Evolutionary conservation across 2,329 filamentous ascomycete genomes (phyloP).

Genomic region (Aspergillus aculeatus): DNA sequence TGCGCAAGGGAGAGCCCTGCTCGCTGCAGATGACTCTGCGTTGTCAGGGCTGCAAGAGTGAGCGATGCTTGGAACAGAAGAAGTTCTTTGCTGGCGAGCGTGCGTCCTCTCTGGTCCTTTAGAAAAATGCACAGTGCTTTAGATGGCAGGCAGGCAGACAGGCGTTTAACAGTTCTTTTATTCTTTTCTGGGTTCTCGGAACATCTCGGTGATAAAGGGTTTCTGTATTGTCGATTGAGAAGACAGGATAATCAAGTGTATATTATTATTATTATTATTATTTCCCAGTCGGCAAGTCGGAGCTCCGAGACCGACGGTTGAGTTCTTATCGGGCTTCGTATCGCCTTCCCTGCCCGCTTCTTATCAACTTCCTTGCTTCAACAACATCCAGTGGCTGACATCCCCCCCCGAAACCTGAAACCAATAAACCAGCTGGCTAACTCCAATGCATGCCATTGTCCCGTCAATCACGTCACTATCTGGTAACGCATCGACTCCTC

Average conservation of each 20-base stretch:
- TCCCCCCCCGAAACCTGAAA: too few species aligned
- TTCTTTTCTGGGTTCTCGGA: background rate
- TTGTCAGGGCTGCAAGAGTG: slow-evolving; percentile 90
- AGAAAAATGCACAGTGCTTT: slow-evolving; percentile 3
- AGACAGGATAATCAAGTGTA: too few species aligned
- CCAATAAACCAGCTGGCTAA: background rate
- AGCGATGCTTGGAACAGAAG: slow-evolving; percentile 74
- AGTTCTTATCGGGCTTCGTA: background rate
- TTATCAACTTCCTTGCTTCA: background rate
- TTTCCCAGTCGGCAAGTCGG: background rate
- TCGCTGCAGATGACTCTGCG: slow-evolving; percentile 84
- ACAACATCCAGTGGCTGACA: background rate
- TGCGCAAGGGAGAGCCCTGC: slow-evolving; percentile 68
- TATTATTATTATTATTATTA: too few species aligned
- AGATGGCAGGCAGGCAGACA: background rate
- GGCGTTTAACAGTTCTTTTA: background rate
- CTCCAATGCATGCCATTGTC: background rate
- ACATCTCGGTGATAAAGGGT: too few species aligned
- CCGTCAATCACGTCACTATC: background rate
- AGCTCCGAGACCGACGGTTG: background rate
- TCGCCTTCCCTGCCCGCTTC: background rate
- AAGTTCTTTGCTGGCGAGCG: slow-evolving; percentile 59
- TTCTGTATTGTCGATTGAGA: too few species aligned
- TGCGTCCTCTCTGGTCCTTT: slow-evolving; percentile 34
- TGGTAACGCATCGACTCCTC: background rate